A percentile compares a stretch with the other conserved stretches of the same genome.
phyloP scores from a whole-genome alignment of 192 early-diverging fungal genomes.

The Coemansia sp. region DNA sequence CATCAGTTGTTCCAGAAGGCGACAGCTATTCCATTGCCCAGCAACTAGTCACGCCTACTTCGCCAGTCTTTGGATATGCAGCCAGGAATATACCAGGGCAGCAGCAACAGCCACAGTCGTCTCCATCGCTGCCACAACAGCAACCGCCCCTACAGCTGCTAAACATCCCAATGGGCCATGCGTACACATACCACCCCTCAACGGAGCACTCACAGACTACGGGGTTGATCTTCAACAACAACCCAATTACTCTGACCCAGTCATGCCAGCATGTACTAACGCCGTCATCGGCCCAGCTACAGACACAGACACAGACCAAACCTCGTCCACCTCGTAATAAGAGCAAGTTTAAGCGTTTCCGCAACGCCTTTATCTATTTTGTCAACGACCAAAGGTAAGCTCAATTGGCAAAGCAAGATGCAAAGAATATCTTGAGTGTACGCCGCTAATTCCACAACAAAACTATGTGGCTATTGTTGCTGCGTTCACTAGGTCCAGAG shows the following conservation, averaged over 20 bases:
- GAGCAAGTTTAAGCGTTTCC: conserved; percentile 57
- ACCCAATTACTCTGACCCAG: conserved; percentile 23
- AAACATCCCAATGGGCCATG: conserved; percentile 11
- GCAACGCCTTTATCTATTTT: conserved; percentile 56
- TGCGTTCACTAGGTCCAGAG: conserved; percentile 28
- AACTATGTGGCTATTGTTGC: neutral
- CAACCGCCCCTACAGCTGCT: neutral
- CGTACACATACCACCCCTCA: conserved; percentile 25
- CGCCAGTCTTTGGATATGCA: neutral
- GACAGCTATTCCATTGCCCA: neutral
- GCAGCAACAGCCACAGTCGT: neutral
- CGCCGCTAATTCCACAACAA: neutral
- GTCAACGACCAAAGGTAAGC: conserved; percentile 57
- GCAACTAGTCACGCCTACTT: conserved; percentile 3
- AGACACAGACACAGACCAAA: conserved; percentile 11
- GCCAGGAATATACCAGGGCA: neutral
- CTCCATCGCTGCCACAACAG: neutral
- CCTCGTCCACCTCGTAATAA: conserved; percentile 45
- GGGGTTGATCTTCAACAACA: conserved; percentile 2
- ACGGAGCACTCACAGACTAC: conserved; percentile 8
- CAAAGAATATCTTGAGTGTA: neutral
- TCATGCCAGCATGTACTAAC: neutral
- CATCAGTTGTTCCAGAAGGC: neutral
- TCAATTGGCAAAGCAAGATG: neutral
- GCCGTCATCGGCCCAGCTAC: conserved; percentile 1